Conservation (phyloP, 176 grass and related monocot species). For the Carex myosuroides region DNA sequence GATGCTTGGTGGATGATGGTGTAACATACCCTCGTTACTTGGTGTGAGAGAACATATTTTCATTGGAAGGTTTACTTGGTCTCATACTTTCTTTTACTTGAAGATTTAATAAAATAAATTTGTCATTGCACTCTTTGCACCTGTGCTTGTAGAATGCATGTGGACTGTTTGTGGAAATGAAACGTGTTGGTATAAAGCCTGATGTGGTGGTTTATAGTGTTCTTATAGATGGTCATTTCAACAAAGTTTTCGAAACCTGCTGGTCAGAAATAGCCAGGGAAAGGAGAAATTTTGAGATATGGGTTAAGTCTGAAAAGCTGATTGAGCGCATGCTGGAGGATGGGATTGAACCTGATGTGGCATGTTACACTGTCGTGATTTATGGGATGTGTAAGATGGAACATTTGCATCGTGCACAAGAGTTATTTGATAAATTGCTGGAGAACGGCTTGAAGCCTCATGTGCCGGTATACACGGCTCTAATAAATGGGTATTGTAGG, state of each 20-base stretch:
- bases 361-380: conserved; percentile 39
- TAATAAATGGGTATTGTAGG: conserved; percentile 40
- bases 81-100: conserved; percentile 7
- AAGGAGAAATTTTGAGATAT: conserved; percentile 23
- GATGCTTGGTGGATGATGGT: conserved; percentile 57
- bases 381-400: conserved; percentile 34
- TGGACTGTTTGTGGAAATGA: conserved; percentile 52
- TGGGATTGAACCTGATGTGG: conserved; percentile 30
- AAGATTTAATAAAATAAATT: not conserved
- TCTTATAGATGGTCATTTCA: conserved; percentile 1
- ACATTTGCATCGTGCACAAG: conserved; percentile 28
- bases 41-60: conserved; percentile 93
- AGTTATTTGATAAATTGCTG: conserved; percentile 36
- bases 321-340: conserved; percentile 19
- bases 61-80: conserved; percentile 58
- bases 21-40: conserved; percentile 82
- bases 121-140: not conserved
- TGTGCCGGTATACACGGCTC: conserved; percentile 28
- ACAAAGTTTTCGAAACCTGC: not conserved
- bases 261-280: conserved; percentile 22
- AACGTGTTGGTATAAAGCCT: conserved; percentile 42
- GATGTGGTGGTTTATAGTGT: conserved; percentile 34
- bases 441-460: conserved; percentile 27
- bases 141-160: not conserved
- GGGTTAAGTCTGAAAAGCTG: conserved; percentile 19